Evolutionary conservation across 2,329 filamentous ascomycete species (phyloP).

Genomic region (Colletotrichum lindemuthianum): DNA sequence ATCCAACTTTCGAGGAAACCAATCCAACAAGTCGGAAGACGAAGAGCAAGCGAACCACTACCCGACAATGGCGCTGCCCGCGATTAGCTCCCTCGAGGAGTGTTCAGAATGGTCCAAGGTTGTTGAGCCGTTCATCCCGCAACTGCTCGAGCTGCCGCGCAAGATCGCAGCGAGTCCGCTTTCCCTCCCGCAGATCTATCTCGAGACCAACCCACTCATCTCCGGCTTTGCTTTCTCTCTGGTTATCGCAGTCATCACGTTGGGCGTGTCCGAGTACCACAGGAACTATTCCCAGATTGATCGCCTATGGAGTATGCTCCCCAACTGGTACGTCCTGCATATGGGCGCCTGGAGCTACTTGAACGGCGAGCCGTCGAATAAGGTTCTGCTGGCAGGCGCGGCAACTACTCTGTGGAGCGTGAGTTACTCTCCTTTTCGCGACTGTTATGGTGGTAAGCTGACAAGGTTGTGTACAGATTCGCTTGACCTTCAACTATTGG

Average conservation of each 20-base stretch:
- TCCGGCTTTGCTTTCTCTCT: slow-evolving; percentile 78
- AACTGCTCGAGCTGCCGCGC: slow-evolving; percentile 76
- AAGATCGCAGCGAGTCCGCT: slow-evolving; percentile 69
- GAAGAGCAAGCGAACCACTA: neutral
- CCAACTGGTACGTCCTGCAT: slow-evolving; percentile 86
- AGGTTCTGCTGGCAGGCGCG: slow-evolving; percentile 77
- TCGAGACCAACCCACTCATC: slow-evolving; percentile 86
- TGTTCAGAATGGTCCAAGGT: slow-evolving; percentile 81
- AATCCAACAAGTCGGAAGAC: neutral
- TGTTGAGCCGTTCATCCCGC: slow-evolving; percentile 77
- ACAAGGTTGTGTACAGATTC: slow-evolving; percentile 58
- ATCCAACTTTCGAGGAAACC: neutral
- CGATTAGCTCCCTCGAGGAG: slow-evolving; percentile 75
- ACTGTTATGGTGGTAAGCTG: slow-evolving; percentile 26
- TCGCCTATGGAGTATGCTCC: slow-evolving; percentile 89
- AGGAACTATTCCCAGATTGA: slow-evolving; percentile 98
- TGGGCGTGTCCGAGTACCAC: slow-evolving; percentile 85
- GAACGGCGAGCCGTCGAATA: slow-evolving; percentile 73
- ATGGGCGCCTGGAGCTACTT: slow-evolving; percentile 85
- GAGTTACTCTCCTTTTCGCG: slow-evolving; percentile 45
- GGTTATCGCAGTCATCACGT: slow-evolving; percentile 75
- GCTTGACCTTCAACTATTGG: slow-evolving; percentile 97
- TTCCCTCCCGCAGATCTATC: slow-evolving; percentile 76
- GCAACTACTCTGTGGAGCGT: slow-evolving; percentile 85
- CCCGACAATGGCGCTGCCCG: slow-evolving; percentile 75